Evolutionary conservation across 1,284 basidiomycete genomes (phyloP), one percentile per base, ranked within the genome.

Genomic region (Pascua guehoae): DNA sequence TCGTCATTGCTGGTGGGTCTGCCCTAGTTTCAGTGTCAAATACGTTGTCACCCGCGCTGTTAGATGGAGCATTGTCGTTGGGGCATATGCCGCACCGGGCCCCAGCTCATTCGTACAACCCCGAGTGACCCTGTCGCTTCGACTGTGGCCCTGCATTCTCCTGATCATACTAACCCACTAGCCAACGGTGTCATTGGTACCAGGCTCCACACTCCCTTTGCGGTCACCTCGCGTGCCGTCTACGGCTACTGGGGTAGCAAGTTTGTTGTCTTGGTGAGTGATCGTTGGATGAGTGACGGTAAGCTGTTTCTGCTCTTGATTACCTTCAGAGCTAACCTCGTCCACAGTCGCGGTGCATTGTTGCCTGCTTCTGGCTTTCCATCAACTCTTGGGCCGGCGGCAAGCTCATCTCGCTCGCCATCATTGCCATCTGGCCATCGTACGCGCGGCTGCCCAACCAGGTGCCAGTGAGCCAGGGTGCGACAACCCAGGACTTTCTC

Each of bases 291-390:
- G 9, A 18, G 3, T 14, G 14, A 7, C 14, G 8, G 5, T 41
- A 12, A 41, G 8, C 12, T 41, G 11, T 12, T 7, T n/a, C n/a
- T 41, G 41, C 41, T 5, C n/a, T 5, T 12, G 12, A n/a, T 41
- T n/a, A n/a, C 41, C 41, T 41, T 5, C n/a, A 7, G 14, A 12
- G 14, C 41, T n/a, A 12, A 41, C 41, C 16, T 8, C 24, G 16
- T 1, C n/a, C 39, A 1, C 54, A 56, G 58, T 87, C 86, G 54
- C 83, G 88, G 14, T 82, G 85, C 50, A 78, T 88, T 41, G 81
- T 89, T n/a, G 81, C 87, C 14, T 84, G 87, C 81, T 88, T 89
- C 76, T 90, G 88, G 88, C 86, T 86, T 57, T 84, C 83, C 16
- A 80, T 85, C 53, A 82, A 83, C 81, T 84, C 85, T 8, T 86